Conservation (phyloP, 2,329 filamentous ascomycete genomes). For the Pseudophaeomoniella oleicola region DNA sequence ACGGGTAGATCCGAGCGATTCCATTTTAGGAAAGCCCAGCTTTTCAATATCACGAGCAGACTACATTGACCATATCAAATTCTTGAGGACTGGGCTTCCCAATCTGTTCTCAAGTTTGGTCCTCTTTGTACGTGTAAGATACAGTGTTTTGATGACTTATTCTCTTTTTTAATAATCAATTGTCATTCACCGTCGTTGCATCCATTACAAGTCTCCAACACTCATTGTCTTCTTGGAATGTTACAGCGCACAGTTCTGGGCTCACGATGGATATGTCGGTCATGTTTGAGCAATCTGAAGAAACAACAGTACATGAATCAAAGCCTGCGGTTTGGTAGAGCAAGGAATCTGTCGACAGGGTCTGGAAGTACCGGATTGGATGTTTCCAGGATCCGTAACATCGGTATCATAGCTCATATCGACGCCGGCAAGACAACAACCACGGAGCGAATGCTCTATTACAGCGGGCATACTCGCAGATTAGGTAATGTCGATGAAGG, state of each 20-base stretch:
- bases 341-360: neutral
- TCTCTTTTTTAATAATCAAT: too few species aligned
- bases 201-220: too few species aligned
- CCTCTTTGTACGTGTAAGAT: too few species aligned
- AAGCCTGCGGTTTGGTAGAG: neutral
- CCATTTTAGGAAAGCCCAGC: neutral
- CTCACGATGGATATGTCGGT: constrained; percentile 6
- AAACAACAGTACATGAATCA: neutral
- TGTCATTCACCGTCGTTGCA: too few species aligned
- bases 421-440: constrained; percentile 98
- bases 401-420: constrained; percentile 97
- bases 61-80: too few species aligned
- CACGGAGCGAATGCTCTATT: constrained; percentile 97
- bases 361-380: constrained; percentile 8
- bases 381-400: constrained; percentile 65
- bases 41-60: neutral
- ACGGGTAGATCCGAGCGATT: neutral
- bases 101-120: too few species aligned
- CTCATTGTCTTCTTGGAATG: neutral
- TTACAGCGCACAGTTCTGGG: neutral
- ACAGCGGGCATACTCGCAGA: constrained; percentile 75
- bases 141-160: too few species aligned
- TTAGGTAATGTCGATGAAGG: constrained; percentile 94
- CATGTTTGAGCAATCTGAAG: constrained; percentile 3
- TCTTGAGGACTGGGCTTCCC: too few species aligned